Evolutionary conservation across 805 yeast species (phyloP).

Genomic region (Tetrapisispora pingtungensis): DNA sequence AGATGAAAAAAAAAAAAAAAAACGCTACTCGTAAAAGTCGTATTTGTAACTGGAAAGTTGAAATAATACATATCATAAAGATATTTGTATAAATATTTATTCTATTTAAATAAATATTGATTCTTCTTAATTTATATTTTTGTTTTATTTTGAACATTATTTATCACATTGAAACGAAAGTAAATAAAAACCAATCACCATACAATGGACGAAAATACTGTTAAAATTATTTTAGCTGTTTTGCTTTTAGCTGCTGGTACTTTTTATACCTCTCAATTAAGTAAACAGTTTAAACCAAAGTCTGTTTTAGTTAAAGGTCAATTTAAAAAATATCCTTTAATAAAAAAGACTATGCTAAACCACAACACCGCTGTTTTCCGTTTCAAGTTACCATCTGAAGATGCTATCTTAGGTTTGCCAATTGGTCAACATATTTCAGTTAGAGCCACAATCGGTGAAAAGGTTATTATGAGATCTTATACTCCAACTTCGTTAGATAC

Average conservation of each 20-base stretch:
- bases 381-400: conserved; percentile 67
- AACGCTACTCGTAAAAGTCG: too few relatives aligned
- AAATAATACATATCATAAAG: too few relatives aligned
- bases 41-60: too few relatives aligned
- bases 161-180: too few relatives aligned
- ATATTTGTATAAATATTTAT: too few relatives aligned
- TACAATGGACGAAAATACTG: neutral
- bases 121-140: too few relatives aligned
- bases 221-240: conserved; percentile 1
- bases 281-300: neutral
- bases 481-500: conserved; percentile 78
- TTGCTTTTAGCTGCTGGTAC: conserved; percentile 1
- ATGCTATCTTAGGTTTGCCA: conserved; percentile 76
- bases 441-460: conserved; percentile 64
- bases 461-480: conserved; percentile 76
- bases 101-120: too few relatives aligned
- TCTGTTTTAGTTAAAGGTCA: conserved; percentile 53
- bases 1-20: too few relatives aligned
- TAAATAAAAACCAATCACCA: too few relatives aligned
- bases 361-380: conserved; percentile 79
- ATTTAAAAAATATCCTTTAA: conserved; percentile 71
- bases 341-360: conserved; percentile 61
- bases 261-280: neutral
- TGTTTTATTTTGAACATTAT: too few relatives aligned
- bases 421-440: conserved; percentile 90